These are phyloP conservation scores for Royoungia palumana DNA, from an alignment of 768 basidiomycete species.

Conservation along the genomic window DNA sequence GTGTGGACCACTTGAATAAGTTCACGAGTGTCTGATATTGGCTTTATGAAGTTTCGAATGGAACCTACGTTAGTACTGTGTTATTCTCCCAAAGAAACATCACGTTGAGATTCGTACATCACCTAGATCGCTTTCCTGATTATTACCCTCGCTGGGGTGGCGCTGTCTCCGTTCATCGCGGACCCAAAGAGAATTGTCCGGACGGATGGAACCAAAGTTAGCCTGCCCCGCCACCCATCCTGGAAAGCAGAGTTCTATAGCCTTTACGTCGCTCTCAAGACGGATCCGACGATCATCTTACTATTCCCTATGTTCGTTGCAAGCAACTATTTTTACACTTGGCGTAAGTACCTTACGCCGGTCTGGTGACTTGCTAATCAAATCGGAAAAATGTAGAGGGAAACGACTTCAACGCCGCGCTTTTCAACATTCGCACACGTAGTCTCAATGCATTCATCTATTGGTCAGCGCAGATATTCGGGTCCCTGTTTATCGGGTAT, in stretches of 20 bases:
- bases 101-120: background rate
- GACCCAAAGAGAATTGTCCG: constrained; percentile 71
- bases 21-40: constrained; percentile 1
- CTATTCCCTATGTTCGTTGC: constrained; percentile 86
- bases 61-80: constrained; percentile 60
- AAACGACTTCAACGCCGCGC: constrained; percentile 73
- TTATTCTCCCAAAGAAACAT: background rate
- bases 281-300: constrained; percentile 68
- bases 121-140: constrained; percentile 69
- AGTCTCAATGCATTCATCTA: constrained; percentile 76
- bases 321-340: constrained; percentile 84
- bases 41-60: constrained; percentile 51
- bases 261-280: constrained; percentile 62
- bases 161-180: constrained; percentile 67
- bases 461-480: constrained; percentile 76
- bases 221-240: constrained; percentile 60
- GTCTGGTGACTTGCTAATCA: constrained; percentile 1
- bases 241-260: constrained; percentile 76
- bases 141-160: constrained; percentile 65
- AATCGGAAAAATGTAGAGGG: constrained; percentile 50
- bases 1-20: background rate
- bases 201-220: constrained; percentile 69
- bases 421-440: constrained; percentile 78
- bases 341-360: constrained; percentile 51
- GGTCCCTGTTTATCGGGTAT: constrained; percentile 64